Percentiles rank a stretch among this genome's conserved stretches.
Conservation (phyloP, 148 eudicot genomes). For the Dysphania ambrosioides region DNA sequence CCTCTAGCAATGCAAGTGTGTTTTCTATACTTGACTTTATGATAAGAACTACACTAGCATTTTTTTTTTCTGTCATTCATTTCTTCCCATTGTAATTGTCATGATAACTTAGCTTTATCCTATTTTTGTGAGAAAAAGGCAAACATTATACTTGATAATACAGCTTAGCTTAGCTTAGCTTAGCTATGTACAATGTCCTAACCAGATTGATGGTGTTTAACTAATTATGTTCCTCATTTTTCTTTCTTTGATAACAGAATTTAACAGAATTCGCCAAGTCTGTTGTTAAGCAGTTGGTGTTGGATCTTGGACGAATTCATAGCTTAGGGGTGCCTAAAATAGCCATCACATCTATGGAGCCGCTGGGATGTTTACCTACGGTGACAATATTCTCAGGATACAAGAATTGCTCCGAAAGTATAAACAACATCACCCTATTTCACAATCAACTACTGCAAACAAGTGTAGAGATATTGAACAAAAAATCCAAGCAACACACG, state of each 20-base stretch:
- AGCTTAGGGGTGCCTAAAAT: slow-evolving; percentile 46
- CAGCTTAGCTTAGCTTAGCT: too few species aligned
- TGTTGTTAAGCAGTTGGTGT: slow-evolving; percentile 38
- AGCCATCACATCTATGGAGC: slow-evolving; percentile 43
- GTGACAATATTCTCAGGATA: slow-evolving; percentile 29
- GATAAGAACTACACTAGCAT: too few species aligned
- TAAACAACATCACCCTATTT: slow-evolving; percentile 29
- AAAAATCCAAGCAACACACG: slow-evolving; percentile 1
- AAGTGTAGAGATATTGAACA: slow-evolving; percentile 30
- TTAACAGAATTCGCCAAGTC: slow-evolving; percentile 34
- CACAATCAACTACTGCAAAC: slow-evolving; percentile 45
- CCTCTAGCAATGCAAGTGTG: too few species aligned
- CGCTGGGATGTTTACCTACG: slow-evolving; percentile 55
- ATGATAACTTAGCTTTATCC: too few species aligned
- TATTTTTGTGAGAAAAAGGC: too few species aligned
- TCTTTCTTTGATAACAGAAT: slow-evolving; percentile 26
- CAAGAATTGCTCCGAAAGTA: slow-evolving; percentile 36
- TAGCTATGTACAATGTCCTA: too few species aligned
- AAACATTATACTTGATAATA: too few species aligned
- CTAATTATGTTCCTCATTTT: too few species aligned
- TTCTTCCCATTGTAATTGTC: too few species aligned
- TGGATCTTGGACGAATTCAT: slow-evolving; percentile 40
- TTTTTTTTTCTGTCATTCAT: too few species aligned
- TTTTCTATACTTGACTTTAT: too few species aligned
- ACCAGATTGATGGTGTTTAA: too few species aligned